Conservation (phyloP, 805 yeast genomes). For the Osmozyma mogii region DNA sequence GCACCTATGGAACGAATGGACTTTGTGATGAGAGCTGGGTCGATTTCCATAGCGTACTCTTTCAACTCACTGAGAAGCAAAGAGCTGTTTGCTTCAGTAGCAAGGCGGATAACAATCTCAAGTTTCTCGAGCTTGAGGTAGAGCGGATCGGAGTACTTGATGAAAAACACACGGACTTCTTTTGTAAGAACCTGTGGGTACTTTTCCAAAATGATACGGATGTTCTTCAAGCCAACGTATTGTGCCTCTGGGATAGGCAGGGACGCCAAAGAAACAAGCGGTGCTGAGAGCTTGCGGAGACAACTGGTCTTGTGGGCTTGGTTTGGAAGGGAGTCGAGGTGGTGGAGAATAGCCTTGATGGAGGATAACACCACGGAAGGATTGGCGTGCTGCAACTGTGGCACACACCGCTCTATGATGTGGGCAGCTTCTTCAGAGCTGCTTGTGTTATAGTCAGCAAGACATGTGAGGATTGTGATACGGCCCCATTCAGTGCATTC, state of each 20-base stretch:
- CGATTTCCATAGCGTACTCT: slow-evolving; percentile 82
- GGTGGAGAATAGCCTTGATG: slow-evolving; percentile 71
- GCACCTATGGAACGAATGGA: slow-evolving; percentile 65
- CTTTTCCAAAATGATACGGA: slow-evolving; percentile 80
- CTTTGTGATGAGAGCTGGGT: slow-evolving; percentile 63
- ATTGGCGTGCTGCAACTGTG: slow-evolving; percentile 94
- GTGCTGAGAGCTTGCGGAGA: slow-evolving; percentile 70
- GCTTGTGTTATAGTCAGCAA: slow-evolving; percentile 59
- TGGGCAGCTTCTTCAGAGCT: slow-evolving; percentile 65
- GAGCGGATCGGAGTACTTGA: slow-evolving; percentile 79
- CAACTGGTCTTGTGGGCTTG: slow-evolving; percentile 34
- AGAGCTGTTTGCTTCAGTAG: slow-evolving; percentile 51
- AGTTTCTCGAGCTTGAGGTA: slow-evolving; percentile 71
- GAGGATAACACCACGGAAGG: slow-evolving; percentile 90
- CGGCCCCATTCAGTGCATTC: slow-evolving; percentile 99
- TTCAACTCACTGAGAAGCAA: slow-evolving; percentile 64
- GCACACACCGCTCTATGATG: slow-evolving; percentile 82
- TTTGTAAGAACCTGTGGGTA: slow-evolving; percentile 72
- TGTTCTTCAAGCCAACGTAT: slow-evolving; percentile 85
- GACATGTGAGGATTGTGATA: slow-evolving; percentile 75
- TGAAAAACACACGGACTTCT: slow-evolving; percentile 83
- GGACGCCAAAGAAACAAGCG: slow-evolving; percentile 78
- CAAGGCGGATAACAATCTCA: slow-evolving; percentile 65
- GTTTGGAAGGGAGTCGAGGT: slow-evolving; percentile 39
- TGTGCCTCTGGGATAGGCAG: slow-evolving; percentile 87